Evolutionary conservation across 208 protist species (phyloP), one percentile per base, ranked within the genome.

Genomic region (Baffinella frigidus): DNA sequence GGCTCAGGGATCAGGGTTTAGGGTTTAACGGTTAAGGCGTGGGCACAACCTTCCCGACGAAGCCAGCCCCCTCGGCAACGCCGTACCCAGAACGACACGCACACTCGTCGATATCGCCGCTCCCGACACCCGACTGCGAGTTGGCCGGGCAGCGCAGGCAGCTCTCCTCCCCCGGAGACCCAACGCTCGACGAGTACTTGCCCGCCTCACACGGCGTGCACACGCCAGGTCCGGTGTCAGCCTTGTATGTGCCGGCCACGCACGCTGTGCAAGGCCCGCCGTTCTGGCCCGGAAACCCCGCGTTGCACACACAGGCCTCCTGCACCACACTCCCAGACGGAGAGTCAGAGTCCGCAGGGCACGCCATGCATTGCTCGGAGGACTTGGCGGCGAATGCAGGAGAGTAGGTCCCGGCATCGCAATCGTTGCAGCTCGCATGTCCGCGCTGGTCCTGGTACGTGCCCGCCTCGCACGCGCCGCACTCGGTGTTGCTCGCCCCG

Each of bases 181-280:
- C n/a, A n/a, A n/a, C n/a, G n/a, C n/a, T n/a, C 68, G 38, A 45
- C 41, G 68, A 74, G 68, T 43, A 74, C 17, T 10, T 74, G 30
- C 68, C 68, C 41, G 36, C 68, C 41, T 43, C 68, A 35, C 68
- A 74, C 68, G 68, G 33, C 33, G 68, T 33, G 33, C 68, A 74
- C 68, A 35, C 41, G 17, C 30, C 68, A 10, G 38, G 20, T 17
- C 68, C 68, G 41, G 33, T 74, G 33, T 38, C 38, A 10, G 45
- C 44, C 74, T 84, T 84, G 74, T 84, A 84, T n/a, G 36, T 84
- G 30, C 74, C 74, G 27, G 38, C 27, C 27, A 43, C 74, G 74
- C 74, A 84, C 44, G 41, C 44, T 24, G 74, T 48, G 74, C 74
- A 84, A 39, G 39, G 14, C 27, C 17, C 30, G 24, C 74, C 74